Evolutionary conservation across 352 stramenopile genomes (phyloP).

Genomic region (Globisporangium ultimum): DNA sequence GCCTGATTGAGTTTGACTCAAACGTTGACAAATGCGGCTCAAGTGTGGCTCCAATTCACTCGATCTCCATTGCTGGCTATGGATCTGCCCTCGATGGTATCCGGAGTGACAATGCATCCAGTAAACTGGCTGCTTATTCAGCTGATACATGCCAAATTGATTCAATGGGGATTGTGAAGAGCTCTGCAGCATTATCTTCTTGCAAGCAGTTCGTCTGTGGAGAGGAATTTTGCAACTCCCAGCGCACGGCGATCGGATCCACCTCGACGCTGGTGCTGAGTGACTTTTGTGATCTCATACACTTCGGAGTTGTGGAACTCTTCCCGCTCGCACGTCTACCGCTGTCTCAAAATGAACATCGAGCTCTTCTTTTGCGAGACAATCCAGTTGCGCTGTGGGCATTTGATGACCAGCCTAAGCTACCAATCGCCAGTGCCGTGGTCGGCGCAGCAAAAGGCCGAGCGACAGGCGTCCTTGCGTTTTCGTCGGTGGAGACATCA

Average conservation of each 20-base stretch:
- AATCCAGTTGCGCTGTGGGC: slow-evolving; percentile 59
- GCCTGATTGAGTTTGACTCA: slow-evolving; percentile 49
- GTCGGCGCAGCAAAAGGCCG: background rate
- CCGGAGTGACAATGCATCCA: slow-evolving; percentile 15
- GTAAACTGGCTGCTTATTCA: slow-evolving; percentile 7
- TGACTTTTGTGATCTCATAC: slow-evolving; percentile 52
- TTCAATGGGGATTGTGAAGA: slow-evolving; percentile 10
- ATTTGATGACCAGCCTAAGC: slow-evolving; percentile 39
- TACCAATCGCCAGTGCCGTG: slow-evolving; percentile 15
- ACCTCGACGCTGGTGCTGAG: slow-evolving; percentile 25
- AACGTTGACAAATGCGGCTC: slow-evolving; percentile 34
- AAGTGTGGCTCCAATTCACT: slow-evolving; percentile 23
- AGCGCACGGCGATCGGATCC: slow-evolving; percentile 11
- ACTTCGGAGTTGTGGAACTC: slow-evolving; percentile 38
- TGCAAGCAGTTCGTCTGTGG: slow-evolving; percentile 33
- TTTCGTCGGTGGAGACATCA: slow-evolving; percentile 8
- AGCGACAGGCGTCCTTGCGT: slow-evolving; percentile 8
- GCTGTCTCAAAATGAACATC: slow-evolving; percentile 47
- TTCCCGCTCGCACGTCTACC: slow-evolving; percentile 37
- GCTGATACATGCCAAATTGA: slow-evolving; percentile 25
- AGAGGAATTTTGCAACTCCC: slow-evolving; percentile 24
- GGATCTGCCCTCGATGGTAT: slow-evolving; percentile 31
- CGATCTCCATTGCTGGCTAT: slow-evolving; percentile 46
- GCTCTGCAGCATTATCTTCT: background rate
- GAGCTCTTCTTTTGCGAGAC: slow-evolving; percentile 48